These are phyloP conservation scores for Barbarea vulgaris DNA, from an alignment of 345 rosid species.

Conservation along the genomic window DNA sequence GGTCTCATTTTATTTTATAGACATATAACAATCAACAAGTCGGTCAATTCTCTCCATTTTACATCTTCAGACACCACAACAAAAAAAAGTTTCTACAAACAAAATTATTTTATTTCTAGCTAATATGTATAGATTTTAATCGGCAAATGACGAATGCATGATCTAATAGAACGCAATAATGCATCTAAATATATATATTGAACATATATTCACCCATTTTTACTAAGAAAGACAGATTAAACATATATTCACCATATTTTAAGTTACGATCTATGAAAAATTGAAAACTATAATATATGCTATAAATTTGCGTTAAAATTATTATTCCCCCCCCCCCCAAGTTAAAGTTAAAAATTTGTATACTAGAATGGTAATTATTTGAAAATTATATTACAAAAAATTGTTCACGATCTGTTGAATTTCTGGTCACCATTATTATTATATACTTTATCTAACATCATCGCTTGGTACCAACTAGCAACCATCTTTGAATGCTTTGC, in stretches of 20 bases:
- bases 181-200: not conserved
- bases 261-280: not conserved
- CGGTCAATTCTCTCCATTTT: not conserved
- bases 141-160: not conserved
- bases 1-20: not conserved
- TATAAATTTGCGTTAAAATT: not conserved
- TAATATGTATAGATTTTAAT: not conserved
- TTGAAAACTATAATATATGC: too few species aligned
- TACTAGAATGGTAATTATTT: not conserved
- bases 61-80: not conserved
- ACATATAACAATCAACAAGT: not conserved
- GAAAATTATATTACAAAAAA: not conserved
- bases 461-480: conserved; percentile 20
- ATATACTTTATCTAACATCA: conserved; percentile 4
- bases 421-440: not conserved
- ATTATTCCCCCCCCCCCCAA: not conserved
- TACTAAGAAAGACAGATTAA: not conserved
- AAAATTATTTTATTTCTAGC: not conserved
- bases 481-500: conserved; percentile 3
- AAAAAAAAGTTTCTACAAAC: not conserved
- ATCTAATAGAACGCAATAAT: not conserved
- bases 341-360: not conserved
- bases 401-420: conserved; percentile 1
- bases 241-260: not conserved
- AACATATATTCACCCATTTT: not conserved